Evolutionary conservation across 106 monocot genomes (phyloP).

Genomic region (Posidonia australis): DNA sequence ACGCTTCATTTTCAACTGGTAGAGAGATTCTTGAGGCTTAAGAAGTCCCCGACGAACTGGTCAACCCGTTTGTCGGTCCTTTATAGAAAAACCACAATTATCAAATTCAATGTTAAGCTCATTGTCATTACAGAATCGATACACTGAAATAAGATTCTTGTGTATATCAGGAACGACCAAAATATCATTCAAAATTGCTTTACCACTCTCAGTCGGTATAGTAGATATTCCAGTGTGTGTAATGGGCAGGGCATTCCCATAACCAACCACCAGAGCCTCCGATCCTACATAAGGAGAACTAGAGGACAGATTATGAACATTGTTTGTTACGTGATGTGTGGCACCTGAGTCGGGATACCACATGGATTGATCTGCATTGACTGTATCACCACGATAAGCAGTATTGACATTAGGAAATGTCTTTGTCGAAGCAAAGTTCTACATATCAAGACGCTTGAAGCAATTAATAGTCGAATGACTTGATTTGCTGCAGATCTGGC

Average conservation of each 20-base stretch:
- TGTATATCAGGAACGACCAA: background rate
- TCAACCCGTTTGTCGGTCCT: background rate
- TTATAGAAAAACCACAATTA: background rate
- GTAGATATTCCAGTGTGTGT: background rate
- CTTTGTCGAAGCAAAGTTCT: too few species aligned
- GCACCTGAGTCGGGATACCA: background rate
- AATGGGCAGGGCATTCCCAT: background rate
- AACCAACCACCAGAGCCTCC: background rate
- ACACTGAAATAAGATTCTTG: background rate
- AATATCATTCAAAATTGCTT: background rate
- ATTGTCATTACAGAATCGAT: background rate
- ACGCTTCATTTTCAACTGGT: too few species aligned
- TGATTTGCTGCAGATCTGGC: background rate
- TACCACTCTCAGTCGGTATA: background rate
- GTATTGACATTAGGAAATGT: too few species aligned
- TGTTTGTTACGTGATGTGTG: background rate
- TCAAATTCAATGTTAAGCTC: background rate
- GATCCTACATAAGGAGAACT: too few species aligned
- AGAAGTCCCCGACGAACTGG: too few species aligned
- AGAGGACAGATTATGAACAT: background rate
- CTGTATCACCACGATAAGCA: background rate
- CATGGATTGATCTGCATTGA: background rate
- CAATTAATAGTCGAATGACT: too few species aligned
- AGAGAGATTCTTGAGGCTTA: too few species aligned
- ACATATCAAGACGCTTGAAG: too few species aligned